Base-by-base conservation (phyloP, 2,329 filamentous ascomycete species). In the Parasarocladium wereldwijsianum region DNA sequence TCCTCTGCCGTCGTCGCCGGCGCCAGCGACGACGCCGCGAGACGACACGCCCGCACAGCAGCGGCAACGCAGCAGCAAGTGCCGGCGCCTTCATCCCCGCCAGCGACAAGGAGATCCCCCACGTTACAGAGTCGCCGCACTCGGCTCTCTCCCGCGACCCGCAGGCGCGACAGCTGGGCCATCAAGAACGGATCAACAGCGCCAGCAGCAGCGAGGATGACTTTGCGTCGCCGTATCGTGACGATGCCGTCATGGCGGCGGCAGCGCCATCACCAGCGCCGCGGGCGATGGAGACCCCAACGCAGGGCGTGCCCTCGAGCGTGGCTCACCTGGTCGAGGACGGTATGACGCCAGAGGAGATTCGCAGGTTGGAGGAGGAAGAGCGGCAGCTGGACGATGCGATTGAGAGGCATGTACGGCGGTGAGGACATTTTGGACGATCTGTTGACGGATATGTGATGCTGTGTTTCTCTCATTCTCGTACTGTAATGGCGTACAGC, bases 311-410 rank as follows among this genome's bases (percentile, higher is more conserved):
- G 26, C 41, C 50, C 6, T 41, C 47, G 13, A 51, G 50, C 17
- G 62, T 66, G 26, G 58, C 60, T 12, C 65, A 69, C 36, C 46
- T 73, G 19, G 61, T 70, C 4, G 67, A 73, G 41, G 66, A 70
- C n/a, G 63, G 65, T 29, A 73, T 73, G 67, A 70, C 67, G 27
- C 52, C 54, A 7, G 66, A 64, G 0, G 65, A 73, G 43, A 66
- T 72, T 27, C 52, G 58, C 30, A 46, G 62, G 37, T 38, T 73
- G 24, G 66, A 70, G 40, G 67, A 70, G 36, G 68, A 73, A 42
- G 69, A 74, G 47, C 46, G 62, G 35, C 58, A 64, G 36, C 50
- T 74, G 20, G 69, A 73, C 32, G 62, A 55, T 10, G 69, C 64
- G 17, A 72, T 73, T 41, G 62, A 64, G 45, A 54, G 57, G 13